Evolutionary conservation across 2,329 filamentous ascomycete genomes (phyloP).

Genomic region (Scedosporium aurantiacum): DNA sequence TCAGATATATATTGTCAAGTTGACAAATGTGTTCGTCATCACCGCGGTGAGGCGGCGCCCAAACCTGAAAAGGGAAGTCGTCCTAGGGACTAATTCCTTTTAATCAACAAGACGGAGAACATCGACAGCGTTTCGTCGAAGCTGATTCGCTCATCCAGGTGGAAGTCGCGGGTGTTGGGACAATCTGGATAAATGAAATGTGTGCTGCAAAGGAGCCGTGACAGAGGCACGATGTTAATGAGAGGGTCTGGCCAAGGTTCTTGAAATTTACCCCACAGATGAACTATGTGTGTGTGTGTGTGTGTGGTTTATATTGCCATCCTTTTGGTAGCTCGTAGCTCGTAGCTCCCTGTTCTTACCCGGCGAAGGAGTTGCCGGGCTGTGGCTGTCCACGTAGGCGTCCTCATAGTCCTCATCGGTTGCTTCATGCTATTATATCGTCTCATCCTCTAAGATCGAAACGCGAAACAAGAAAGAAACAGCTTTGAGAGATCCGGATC

Average conservation of each 20-base stretch:
- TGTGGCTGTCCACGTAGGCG: too few relatives aligned
- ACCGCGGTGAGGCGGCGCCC: background rate
- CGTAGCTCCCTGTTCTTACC: background rate
- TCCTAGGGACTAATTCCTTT: background rate
- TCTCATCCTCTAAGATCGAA: too few relatives aligned
- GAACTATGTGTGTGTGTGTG: background rate
- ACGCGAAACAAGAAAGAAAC: too few relatives aligned
- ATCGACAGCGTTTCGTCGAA: background rate
- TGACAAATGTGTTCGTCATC: slow-evolving; percentile 7
- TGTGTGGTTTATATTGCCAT: background rate
- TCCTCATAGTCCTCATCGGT: too few relatives aligned
- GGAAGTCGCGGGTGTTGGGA: slow-evolving; percentile 7
- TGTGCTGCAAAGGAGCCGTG: background rate
- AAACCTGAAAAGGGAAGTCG: too few relatives aligned
- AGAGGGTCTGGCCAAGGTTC: too few relatives aligned
- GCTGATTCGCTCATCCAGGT: background rate
- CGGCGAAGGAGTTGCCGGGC: background rate
- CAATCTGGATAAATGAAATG: slow-evolving; percentile 10
- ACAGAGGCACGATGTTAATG: background rate
- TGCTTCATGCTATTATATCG: too few relatives aligned
- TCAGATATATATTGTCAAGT: background rate
- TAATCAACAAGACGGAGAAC: background rate
- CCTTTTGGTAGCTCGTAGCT: background rate
- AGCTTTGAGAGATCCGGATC: too few relatives aligned
- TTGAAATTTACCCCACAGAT: slow-evolving; percentile 7